phyloP scores from a whole-genome alignment of 768 basidiomycete species.

The Tricholoma flavovirens region DNA sequence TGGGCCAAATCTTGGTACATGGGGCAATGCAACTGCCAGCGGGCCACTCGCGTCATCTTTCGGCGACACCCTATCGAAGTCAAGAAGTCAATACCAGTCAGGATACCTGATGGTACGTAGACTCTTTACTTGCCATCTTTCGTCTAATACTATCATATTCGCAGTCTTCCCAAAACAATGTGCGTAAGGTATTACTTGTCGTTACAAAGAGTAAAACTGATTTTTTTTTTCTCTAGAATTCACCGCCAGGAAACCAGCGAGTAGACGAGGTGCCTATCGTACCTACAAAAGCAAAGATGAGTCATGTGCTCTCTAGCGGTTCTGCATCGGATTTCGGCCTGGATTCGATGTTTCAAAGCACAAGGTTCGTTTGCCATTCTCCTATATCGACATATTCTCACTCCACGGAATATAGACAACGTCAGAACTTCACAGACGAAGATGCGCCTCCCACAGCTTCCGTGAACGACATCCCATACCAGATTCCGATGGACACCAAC shows the following conservation, averaged over 20 bases:
- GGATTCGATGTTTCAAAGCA: conserved; percentile 81
- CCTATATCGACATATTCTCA: neutral
- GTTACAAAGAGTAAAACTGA: neutral
- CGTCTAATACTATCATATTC: neutral
- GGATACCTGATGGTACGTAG: conserved; percentile 72
- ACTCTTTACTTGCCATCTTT: neutral
- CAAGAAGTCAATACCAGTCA: conserved; percentile 72
- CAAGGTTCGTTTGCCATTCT: conserved; percentile 36
- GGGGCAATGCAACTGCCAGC: conserved; percentile 43
- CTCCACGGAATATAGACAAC: conserved; percentile 35
- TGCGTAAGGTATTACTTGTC: conserved; percentile 21
- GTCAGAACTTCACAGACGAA: conserved; percentile 63
- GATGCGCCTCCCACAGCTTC: conserved; percentile 78
- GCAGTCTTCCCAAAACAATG: conserved; percentile 51
- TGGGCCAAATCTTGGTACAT: conserved; percentile 42
- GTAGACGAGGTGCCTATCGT: conserved; percentile 71
- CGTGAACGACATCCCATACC: conserved; percentile 68
- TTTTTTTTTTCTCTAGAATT: conserved; percentile 23
- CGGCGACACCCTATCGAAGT: conserved; percentile 64
- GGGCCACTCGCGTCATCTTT: conserved; percentile 44
- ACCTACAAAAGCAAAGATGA: conserved; percentile 78
- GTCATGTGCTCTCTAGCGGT: conserved; percentile 57
- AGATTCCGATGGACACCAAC: conserved; percentile 38
- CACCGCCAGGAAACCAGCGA: conserved; percentile 54
- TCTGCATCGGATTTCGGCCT: conserved; percentile 71